Evolutionary conservation across 139 green algal species (phyloP).

Genomic region (Tetradesmus obliquus): DNA sequence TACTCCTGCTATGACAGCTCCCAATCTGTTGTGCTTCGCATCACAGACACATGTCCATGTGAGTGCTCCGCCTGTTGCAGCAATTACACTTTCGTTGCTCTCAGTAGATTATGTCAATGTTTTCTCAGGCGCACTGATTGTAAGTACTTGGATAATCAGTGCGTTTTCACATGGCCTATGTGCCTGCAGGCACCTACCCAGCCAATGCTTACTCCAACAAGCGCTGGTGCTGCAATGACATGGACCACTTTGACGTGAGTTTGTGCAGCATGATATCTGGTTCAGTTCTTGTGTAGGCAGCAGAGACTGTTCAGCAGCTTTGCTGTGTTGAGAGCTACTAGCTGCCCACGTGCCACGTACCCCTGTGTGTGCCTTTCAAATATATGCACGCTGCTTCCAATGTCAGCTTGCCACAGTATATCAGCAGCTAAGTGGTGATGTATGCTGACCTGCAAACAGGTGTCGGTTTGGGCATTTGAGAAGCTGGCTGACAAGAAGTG

Average conservation of each 20-base stretch:
- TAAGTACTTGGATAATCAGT: too few relatives aligned
- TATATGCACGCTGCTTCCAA: not conserved
- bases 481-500: constrained; percentile 62
- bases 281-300: too few relatives aligned
- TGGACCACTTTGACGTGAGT: constrained; percentile 31
- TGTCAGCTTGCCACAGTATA: not conserved
- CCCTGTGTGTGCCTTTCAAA: not conserved
- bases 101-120: too few relatives aligned
- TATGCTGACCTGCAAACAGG: not conserved
- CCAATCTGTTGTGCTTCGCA: constrained; percentile 27
- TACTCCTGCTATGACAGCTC: constrained; percentile 35
- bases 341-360: too few relatives aligned
- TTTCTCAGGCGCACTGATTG: too few relatives aligned
- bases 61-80: not conserved
- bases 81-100: not conserved
- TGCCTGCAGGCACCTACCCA: not conserved
- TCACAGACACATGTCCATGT: constrained; percentile 46
- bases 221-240: constrained; percentile 46
- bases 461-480: constrained; percentile 49
- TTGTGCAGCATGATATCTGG: not conserved
- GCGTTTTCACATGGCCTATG: too few relatives aligned
- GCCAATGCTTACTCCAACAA: constrained; percentile 46
- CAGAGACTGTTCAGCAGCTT: too few relatives aligned
- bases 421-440: not conserved
- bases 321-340: too few relatives aligned